Base-by-base conservation (phyloP, 1,284 basidiomycete species). In the Termitomyces sp. region DNA sequence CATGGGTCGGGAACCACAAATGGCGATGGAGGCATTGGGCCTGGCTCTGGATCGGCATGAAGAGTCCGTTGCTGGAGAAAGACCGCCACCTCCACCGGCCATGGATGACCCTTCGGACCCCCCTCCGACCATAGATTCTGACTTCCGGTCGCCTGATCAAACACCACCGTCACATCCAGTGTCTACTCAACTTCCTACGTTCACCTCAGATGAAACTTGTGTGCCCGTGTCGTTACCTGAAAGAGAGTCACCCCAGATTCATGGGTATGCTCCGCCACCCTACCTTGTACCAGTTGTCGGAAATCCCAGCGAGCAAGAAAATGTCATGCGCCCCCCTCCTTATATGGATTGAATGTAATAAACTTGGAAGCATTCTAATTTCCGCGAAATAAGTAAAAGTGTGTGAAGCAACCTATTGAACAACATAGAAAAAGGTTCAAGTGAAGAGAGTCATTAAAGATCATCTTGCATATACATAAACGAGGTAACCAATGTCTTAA, bases 101-200 rank as follows among this genome's bases (percentile, higher is more conserved):
- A 79, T 91, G 73, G 89, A 92, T 63, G 90, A 93, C 68, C 90
- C 90, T 21, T 86, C 86, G 1, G 87, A 90, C 67, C 86, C 87
- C 28, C 91, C 90, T 2, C 90, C 88, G 13, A 86, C 83, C 3
- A 90, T 92, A 65, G 86, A 91, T 67, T 85, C 86, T 9, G 86
- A 84, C 49, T 90, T 88, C 66, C 75, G 86, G 54, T 81, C 80
- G 6, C 84, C 83, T 13, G 73, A 75, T 19, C 73, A 76, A 38
- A 53, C 53, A 38, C 74, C 74, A 19, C 75, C 78, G 52, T 66
- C 71, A 19, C 70, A 70, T 36, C 61, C 74, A 48, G 65, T 74
- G 3, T 65, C 73, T 8, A 53, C 15, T 24, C 26, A 45, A 12
- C 58, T 55, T 48, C 53, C 58, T 17, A 54, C 59, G 47, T 77